These are phyloP conservation scores for Cordyceps cicadae DNA, from an alignment of 2,329 filamentous ascomycete genomes.

Conservation along the genomic window DNA sequence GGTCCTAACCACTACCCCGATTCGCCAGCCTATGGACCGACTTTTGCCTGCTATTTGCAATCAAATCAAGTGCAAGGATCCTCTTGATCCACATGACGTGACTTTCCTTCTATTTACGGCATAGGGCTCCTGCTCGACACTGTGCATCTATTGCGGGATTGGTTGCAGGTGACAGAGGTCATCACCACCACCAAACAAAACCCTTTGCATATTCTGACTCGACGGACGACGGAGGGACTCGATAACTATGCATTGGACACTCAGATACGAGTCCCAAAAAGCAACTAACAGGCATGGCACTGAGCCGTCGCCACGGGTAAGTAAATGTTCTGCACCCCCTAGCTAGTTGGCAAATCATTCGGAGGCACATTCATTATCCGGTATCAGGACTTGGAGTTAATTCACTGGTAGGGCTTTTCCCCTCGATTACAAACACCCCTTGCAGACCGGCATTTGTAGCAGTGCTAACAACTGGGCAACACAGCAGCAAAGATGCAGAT, in stretches of 20 bases:
- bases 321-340: not conserved
- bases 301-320: not conserved
- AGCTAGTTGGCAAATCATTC: slow-evolving; percentile 1
- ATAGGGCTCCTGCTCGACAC: no score
- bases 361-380: slow-evolving; percentile 7
- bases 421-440: not conserved
- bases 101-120: slow-evolving; percentile 8
- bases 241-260: not conserved
- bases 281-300: no score
- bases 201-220: not conserved
- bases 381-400: slow-evolving; percentile 1
- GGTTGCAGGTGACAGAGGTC: not conserved
- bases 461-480: not conserved
- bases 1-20: not conserved
- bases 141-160: not conserved
- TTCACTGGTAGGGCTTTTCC: not conserved
- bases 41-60: not conserved
- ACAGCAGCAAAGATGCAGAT: not conserved
- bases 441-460: not conserved
- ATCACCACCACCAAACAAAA: not conserved
- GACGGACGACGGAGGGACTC: not conserved
- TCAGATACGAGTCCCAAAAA: no score
- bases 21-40: slow-evolving; percentile 4
- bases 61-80: not conserved
- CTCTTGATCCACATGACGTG: not conserved